Percentiles rank a stretch among this genome's conserved stretches.
Evolutionary conservation across 2,329 filamentous ascomycete genomes (phyloP).

Genomic region (Penicillium rolfsii): DNA sequence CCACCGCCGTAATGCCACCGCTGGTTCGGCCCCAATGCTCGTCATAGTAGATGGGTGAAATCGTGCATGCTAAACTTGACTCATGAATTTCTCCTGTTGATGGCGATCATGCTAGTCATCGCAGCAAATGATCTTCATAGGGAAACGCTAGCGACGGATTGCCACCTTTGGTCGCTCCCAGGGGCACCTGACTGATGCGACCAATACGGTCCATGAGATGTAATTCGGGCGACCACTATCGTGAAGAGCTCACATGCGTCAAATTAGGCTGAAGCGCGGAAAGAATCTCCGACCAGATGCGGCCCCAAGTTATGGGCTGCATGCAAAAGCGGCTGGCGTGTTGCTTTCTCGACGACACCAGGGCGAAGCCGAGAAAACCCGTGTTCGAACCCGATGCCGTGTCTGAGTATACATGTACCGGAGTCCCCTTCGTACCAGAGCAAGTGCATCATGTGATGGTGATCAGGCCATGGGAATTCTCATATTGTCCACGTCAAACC

Average conservation of each 20-base stretch:
- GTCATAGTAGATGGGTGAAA: not conserved
- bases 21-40: not conserved
- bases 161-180: not conserved
- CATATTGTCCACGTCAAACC: not conserved
- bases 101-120: not conserved
- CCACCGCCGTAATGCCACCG: not conserved
- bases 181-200: not conserved
- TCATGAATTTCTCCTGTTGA: not conserved
- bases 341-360: not conserved
- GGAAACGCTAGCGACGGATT: not conserved
- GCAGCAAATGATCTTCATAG: not conserved
- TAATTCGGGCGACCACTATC: not conserved
- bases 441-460: not conserved
- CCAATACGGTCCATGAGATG: not conserved
- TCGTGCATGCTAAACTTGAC: not conserved
- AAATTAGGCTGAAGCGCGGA: not conserved
- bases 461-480: not conserved
- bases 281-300: slow-evolving; percentile 1
- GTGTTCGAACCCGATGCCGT: not conserved
- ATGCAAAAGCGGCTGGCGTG: not conserved
- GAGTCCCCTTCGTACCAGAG: not conserved
- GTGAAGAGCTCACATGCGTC: no score
- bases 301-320: not conserved
- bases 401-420: not conserved
- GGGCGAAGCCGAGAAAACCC: not conserved